Evolutionary conservation across 2,329 filamentous ascomycete genomes (phyloP).

Genomic region (Cordyceps fumosorosea): DNA sequence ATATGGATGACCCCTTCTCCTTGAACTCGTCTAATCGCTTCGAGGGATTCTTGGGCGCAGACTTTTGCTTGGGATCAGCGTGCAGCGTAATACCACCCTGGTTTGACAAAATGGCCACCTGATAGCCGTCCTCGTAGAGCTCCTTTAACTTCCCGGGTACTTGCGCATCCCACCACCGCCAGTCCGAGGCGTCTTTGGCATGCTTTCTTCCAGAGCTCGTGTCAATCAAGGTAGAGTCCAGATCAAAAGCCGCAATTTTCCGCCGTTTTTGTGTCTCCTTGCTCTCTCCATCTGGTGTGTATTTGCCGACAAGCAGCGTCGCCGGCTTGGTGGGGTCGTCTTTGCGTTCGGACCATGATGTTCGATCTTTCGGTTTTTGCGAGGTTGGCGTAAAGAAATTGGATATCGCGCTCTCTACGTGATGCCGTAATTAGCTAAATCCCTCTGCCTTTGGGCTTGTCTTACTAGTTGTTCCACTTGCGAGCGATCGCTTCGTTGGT

Average conservation of each 20-base stretch:
- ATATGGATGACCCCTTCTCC: conserved; percentile 63
- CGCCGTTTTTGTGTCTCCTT: conserved; percentile 30
- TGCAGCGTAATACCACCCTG: conserved; percentile 77
- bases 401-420: conserved; percentile 59
- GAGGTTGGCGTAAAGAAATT: conserved; percentile 86
- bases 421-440: conserved; percentile 14
- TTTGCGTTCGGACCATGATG: conserved; percentile 64
- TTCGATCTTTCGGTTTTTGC: conserved; percentile 72
- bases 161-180: conserved; percentile 84
- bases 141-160: conserved; percentile 63
- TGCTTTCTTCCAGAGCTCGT: conserved; percentile 78
- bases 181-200: conserved; percentile 64
- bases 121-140: conserved; percentile 67
- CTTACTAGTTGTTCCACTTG: conserved; percentile 47
- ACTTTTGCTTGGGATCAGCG: conserved; percentile 59
- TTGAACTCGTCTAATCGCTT: conserved; percentile 77
- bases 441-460: not conserved
- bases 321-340: conserved; percentile 39
- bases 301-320: conserved; percentile 70
- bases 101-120: conserved; percentile 77
- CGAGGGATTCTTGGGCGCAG: conserved; percentile 50
- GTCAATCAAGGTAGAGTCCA: conserved; percentile 81
- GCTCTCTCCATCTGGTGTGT: conserved; percentile 40
- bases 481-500: conserved; percentile 44
- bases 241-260: conserved; percentile 68